These are phyloP conservation scores for Diaporthe citri DNA, from an alignment of 2,329 filamentous ascomycete species.

Conservation along the genomic window DNA sequence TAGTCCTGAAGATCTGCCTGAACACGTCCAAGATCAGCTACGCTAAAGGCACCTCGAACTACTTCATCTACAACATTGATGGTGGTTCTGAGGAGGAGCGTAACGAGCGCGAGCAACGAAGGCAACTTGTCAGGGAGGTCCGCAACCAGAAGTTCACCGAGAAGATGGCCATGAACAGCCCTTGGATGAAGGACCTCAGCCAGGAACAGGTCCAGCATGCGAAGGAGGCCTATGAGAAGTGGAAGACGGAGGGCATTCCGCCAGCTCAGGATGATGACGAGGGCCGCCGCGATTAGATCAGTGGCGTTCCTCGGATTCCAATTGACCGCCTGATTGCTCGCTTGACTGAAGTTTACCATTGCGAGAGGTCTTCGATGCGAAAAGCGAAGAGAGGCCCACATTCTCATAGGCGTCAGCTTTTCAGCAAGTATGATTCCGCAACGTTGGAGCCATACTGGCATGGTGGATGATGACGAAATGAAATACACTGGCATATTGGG, in stretches of 20 bases:
- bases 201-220: constrained; percentile 81
- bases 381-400: background rate
- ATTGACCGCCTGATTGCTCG: background rate
- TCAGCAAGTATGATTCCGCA: background rate
- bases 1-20: constrained; percentile 80
- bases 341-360: background rate
- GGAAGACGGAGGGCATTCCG: constrained; percentile 61
- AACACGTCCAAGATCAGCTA: constrained; percentile 86
- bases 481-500: constrained; percentile 17
- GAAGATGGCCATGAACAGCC: constrained; percentile 85
- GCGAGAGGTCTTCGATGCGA: no score
- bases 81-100: constrained; percentile 77
- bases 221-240: constrained; percentile 73
- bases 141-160: constrained; percentile 71
- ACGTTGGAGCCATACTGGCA: background rate
- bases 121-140: constrained; percentile 50
- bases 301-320: background rate
- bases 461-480: constrained; percentile 9
- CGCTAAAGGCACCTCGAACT: constrained; percentile 77
- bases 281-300: background rate
- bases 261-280: constrained; percentile 32
- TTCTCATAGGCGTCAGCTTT: background rate
- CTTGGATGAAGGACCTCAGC: constrained; percentile 83
- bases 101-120: constrained; percentile 64
- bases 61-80: constrained; percentile 77